phyloP scores from a whole-genome alignment of 2,329 filamentous ascomycete species.

The Penicillium sp. region DNA sequence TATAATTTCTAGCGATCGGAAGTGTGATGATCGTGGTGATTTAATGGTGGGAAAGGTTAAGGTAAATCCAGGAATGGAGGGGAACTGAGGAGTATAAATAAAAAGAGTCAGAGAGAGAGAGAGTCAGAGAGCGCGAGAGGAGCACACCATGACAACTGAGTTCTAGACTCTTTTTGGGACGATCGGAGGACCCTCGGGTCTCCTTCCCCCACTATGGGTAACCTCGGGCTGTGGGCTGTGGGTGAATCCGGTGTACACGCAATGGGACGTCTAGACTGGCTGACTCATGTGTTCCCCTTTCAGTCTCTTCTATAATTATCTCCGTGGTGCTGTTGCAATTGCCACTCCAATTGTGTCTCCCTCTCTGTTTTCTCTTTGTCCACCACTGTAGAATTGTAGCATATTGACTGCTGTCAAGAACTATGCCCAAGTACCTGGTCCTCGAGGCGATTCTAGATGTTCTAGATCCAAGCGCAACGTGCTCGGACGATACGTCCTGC shows the following conservation, averaged over 20 bases:
- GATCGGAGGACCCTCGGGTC: not conserved
- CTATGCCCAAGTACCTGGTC: too few species aligned
- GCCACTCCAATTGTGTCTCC: not conserved
- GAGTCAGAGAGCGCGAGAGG: not conserved
- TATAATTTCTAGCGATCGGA: not conserved
- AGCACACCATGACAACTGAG: not conserved
- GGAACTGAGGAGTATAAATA: not conserved
- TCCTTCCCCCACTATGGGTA: not conserved
- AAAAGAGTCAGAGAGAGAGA: not conserved
- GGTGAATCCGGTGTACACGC: not conserved
- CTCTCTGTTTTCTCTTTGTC: not conserved
- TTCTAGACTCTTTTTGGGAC: not conserved
- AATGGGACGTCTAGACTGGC: not conserved
- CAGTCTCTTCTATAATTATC: not conserved
- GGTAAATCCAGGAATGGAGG: not conserved
- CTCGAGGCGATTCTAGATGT: not conserved
- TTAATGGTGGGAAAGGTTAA: too few species aligned
- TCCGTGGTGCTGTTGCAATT: not conserved
- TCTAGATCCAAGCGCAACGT: slow-evolving; percentile 1
- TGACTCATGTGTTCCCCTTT: not conserved
- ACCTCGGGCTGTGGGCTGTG: not conserved
- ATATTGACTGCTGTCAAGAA: too few species aligned
- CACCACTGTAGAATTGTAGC: not conserved
- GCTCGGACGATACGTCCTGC: slow-evolving; percentile 1
- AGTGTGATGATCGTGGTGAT: too few species aligned